Evolutionary conservation across 106 monocot genomes (phyloP).

Genomic region (Dendrobium chrysotoxum): DNA sequence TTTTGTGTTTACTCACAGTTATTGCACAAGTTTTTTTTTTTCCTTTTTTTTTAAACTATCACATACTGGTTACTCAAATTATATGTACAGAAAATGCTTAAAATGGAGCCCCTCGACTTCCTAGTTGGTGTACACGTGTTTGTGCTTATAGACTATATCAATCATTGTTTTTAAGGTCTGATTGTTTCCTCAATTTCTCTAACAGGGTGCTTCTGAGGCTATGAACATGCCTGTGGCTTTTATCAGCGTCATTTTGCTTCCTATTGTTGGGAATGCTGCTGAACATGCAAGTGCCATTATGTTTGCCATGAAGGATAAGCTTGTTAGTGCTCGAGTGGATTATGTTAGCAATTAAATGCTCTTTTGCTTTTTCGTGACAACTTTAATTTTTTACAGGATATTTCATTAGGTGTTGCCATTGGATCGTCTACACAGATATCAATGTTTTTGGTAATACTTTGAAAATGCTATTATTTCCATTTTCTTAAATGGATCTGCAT

Average conservation of each 20-base stretch:
- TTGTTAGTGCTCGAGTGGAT: conserved; percentile 41
- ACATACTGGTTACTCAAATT: no score
- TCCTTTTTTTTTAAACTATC: no score
- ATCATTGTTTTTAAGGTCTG: background rate
- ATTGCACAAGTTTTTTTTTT: no score
- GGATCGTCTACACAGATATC: conserved; percentile 96
- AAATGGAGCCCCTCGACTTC: no score
- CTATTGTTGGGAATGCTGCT: conserved; percentile 97
- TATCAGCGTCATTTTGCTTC: conserved; percentile 94
- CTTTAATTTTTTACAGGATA: conserved; percentile 41
- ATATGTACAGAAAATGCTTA: no score
- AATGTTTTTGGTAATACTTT: conserved; percentile 73
- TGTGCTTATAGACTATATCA: background rate
- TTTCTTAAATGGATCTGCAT: background rate
- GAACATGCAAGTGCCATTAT: conserved; percentile 96
- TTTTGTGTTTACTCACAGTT: no score
- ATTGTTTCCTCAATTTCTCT: conserved; percentile 5
- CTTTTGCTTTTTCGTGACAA: background rate
- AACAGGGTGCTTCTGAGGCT: conserved; percentile 88
- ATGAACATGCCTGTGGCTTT: conserved; percentile 78
- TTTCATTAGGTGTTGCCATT: conserved; percentile 91
- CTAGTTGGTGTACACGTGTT: background rate
- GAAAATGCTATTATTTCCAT: background rate
- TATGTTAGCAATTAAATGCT: conserved; percentile 4
- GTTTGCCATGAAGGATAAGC: conserved; percentile 96